Evolutionary conservation across 2,329 filamentous ascomycete genomes (phyloP).

Genomic region (Talaromyces sp.): DNA sequence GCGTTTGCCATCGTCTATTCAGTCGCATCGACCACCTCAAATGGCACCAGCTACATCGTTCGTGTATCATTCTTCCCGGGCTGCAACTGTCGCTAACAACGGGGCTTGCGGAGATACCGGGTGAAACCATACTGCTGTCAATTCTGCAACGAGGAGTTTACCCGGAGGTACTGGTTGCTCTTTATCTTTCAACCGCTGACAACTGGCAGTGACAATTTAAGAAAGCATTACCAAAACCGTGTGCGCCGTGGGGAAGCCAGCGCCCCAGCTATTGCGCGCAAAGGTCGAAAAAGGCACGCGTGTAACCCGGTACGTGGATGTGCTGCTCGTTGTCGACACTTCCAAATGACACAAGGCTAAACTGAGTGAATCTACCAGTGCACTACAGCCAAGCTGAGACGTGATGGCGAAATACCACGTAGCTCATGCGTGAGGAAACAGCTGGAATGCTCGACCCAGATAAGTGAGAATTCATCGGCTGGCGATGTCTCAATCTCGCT

Average conservation of each 20-base stretch:
- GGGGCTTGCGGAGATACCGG: slow-evolving; percentile 36
- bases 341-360: background rate
- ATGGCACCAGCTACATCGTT: slow-evolving; percentile 44
- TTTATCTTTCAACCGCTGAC: background rate
- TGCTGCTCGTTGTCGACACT: no score
- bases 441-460: slow-evolving; percentile 13
- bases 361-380: slow-evolving; percentile 27
- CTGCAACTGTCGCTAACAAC: background rate
- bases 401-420: slow-evolving; percentile 41
- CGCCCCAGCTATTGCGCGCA: slow-evolving; percentile 42
- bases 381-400: slow-evolving; percentile 45
- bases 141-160: slow-evolving; percentile 43
- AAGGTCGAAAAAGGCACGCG: slow-evolving; percentile 43
- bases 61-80: slow-evolving; percentile 15
- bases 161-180: slow-evolving; percentile 34
- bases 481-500: no score
- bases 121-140: slow-evolving; percentile 44
- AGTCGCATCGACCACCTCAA: slow-evolving; percentile 47
- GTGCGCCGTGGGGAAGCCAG: slow-evolving; percentile 35
- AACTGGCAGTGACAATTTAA: slow-evolving; percentile 38
- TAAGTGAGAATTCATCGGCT: no score
- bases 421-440: slow-evolving; percentile 41
- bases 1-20: slow-evolving; percentile 41
- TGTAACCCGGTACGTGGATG: slow-evolving; percentile 38
- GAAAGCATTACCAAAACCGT: slow-evolving; percentile 43